Conservation (phyloP, 176 grass and related monocot species). For the Alopecurus myosuroides region DNA sequence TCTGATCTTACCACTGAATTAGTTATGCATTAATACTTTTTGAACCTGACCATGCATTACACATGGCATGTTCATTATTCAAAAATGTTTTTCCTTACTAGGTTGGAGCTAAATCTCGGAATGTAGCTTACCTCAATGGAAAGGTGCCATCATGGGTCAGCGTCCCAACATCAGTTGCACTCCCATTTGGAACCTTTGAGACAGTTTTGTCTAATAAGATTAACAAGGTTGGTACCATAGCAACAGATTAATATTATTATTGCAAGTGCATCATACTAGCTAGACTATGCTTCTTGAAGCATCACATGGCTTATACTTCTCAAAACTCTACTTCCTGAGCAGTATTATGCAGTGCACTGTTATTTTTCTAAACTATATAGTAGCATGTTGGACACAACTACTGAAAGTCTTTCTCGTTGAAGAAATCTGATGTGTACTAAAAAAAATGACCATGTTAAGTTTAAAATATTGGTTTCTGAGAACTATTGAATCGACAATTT, state of each 20-base stretch:
- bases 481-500: neutral
- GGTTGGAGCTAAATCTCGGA: constrained; percentile 94
- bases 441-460: neutral
- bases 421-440: neutral
- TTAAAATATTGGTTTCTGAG: neutral
- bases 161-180: constrained; percentile 85
- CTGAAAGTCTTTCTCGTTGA: neutral
- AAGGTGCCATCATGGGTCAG: constrained; percentile 87
- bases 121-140: constrained; percentile 87
- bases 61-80: constrained; percentile 6
- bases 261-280: neutral
- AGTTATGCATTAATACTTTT: neutral
- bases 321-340: neutral
- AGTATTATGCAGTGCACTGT: neutral
- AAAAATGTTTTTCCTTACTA: constrained; percentile 27
- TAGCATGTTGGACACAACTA: neutral
- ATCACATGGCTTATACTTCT: too few species aligned
- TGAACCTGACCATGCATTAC: neutral
- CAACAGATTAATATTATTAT: neutral
- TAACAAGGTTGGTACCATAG: constrained; percentile 54
- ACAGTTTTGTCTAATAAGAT: constrained; percentile 66
- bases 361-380: neutral
- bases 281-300: neutral
- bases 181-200: constrained; percentile 94
- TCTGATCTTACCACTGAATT: neutral